Conservation (phyloP, 2,329 filamentous ascomycete genomes). For the Colletotrichum magnum region DNA sequence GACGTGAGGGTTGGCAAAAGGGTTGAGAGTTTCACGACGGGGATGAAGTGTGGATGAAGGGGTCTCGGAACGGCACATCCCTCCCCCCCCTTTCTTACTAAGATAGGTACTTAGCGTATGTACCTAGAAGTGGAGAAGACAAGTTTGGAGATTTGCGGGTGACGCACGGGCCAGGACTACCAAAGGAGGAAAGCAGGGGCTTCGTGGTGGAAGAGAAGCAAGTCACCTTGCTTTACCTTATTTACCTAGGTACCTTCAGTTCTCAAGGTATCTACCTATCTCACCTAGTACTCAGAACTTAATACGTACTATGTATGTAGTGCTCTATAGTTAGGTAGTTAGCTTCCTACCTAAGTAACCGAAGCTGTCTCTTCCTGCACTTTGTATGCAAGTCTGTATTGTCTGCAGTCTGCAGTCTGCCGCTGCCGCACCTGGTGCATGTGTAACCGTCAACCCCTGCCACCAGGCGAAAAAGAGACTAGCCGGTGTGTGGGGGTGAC, state of each 20-base stretch:
- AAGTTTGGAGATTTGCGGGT: constrained; percentile 37
- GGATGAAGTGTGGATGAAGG: constrained; percentile 31
- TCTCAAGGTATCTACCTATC: too few species aligned
- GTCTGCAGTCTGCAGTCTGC: too few species aligned
- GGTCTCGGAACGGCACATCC: neutral
- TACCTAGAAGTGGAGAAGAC: constrained; percentile 13
- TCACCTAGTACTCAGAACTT: too few species aligned
- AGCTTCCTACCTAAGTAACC: neutral
- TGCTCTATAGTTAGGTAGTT: too few species aligned
- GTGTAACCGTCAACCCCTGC: constrained; percentile 30
- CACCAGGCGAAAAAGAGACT: constrained; percentile 18
- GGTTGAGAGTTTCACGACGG: constrained; percentile 32
- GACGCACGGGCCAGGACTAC: constrained; percentile 30
- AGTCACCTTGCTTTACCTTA: too few species aligned
- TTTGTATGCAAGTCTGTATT: neutral
- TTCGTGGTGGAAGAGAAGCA: constrained; percentile 5
- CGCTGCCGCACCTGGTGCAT: constrained; percentile 11
- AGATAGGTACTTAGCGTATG: too few species aligned
- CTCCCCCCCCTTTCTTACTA: too few species aligned
- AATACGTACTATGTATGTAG: too few species aligned
- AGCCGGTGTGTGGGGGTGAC: constrained; percentile 15
- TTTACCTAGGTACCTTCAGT: too few species aligned
- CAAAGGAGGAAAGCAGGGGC: constrained; percentile 13
- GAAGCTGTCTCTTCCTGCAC: constrained; percentile 5
- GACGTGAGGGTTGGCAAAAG: constrained; percentile 25